These are phyloP conservation scores for Cornus florida DNA, from an alignment of 148 eudicot genomes.

Conservation along the genomic window DNA sequence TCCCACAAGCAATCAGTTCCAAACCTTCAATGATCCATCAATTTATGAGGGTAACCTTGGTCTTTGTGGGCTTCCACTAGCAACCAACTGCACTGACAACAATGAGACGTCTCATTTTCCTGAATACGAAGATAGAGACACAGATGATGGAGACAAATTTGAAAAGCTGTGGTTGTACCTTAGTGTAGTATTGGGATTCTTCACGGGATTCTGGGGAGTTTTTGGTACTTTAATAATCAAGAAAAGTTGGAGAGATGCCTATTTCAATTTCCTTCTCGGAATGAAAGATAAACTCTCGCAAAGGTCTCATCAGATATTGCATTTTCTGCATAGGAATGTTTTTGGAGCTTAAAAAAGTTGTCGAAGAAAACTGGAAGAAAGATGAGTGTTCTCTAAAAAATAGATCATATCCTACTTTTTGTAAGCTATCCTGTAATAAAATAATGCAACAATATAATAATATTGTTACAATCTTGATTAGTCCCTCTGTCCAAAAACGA, in stretches of 20 bases:
- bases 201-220: conserved; percentile 17
- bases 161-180: conserved; percentile 10
- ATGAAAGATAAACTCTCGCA: background rate
- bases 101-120: background rate
- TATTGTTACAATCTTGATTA: no score
- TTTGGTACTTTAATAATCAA: conserved; percentile 9
- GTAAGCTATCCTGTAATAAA: no score
- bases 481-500: no score
- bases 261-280: background rate
- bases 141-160: background rate
- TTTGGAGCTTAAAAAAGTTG: background rate
- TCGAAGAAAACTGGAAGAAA: background rate
- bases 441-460: no score
- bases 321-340: background rate
- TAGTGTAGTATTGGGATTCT: conserved; percentile 12
- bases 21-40: conserved; percentile 16
- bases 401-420: no score
- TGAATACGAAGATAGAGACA: background rate
- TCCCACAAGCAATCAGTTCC: conserved; percentile 21
- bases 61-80: conserved; percentile 21
- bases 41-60: conserved; percentile 15
- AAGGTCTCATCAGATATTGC: background rate
- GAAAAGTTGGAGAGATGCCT: background rate
- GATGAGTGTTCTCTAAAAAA: no score
- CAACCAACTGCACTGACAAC: background rate